Evolutionary conservation across 2,329 filamentous ascomycete species (phyloP).

Genomic region (Teratosphaeriaceae sp.): DNA sequence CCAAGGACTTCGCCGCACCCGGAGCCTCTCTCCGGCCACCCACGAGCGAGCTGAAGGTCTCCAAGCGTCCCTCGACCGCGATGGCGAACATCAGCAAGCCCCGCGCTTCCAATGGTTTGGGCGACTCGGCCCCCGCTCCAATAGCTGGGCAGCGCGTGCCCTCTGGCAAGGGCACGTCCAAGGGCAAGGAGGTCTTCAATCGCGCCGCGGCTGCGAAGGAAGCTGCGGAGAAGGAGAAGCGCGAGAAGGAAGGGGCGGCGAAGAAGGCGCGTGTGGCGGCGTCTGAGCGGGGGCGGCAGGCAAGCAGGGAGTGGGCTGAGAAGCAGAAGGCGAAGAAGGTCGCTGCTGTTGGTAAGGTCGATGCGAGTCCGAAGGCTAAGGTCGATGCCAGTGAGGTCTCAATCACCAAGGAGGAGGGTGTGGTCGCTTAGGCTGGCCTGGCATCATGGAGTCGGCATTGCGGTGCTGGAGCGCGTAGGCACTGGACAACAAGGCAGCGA

Average conservation of each 20-base stretch:
- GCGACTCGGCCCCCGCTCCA: neutral
- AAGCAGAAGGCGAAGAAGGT: conserved; percentile 35
- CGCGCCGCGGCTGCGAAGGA: conserved; percentile 37
- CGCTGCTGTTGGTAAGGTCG: conserved; percentile 3
- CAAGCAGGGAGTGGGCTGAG: conserved; percentile 44
- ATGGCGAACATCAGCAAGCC: conserved; percentile 10
- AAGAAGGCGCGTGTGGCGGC: conserved; percentile 41
- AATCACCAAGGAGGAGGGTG: conserved; percentile 1
- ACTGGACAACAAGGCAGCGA: no score
- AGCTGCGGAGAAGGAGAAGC: conserved; percentile 33
- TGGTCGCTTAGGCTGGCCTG: neutral
- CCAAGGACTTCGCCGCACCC: conserved; percentile 5
- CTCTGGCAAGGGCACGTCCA: conserved; percentile 24
- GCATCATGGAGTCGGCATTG: no score
- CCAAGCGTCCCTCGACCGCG: conserved; percentile 11
- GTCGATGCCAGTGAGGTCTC: neutral
- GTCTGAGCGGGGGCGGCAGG: conserved; percentile 38
- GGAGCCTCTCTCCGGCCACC: neutral
- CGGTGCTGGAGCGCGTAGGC: no score
- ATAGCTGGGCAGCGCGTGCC: conserved; percentile 5
- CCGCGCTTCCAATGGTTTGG: conserved; percentile 5
- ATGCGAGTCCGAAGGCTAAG: conserved; percentile 7
- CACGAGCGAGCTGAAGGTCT: conserved; percentile 9
- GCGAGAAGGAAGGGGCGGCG: conserved; percentile 43
- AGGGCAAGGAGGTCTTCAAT: conserved; percentile 42